Conservation (phyloP, 2,329 filamentous ascomycete species). For the Xylaria sp. region DNA sequence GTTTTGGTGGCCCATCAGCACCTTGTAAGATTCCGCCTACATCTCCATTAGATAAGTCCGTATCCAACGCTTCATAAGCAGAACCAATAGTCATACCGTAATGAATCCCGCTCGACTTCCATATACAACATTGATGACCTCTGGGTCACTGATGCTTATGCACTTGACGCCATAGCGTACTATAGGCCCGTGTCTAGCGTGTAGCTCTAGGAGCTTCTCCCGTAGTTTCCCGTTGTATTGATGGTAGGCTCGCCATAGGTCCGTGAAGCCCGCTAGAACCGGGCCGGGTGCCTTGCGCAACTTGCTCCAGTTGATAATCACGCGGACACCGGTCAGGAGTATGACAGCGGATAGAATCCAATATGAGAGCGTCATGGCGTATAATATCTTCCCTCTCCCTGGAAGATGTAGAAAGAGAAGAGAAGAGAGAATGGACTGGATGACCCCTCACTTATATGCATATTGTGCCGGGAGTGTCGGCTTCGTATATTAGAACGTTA, state of each 20-base stretch:
- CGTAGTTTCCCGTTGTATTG: constrained; percentile 42
- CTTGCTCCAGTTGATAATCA: constrained; percentile 38
- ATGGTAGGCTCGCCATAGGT: constrained; percentile 43
- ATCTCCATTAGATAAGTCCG: neutral
- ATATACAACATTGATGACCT: constrained; percentile 43
- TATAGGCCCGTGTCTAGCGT: constrained; percentile 38
- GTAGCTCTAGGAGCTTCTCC: constrained; percentile 39
- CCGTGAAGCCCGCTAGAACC: constrained; percentile 38
- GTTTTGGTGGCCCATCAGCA: constrained; percentile 39
- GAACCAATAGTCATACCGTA: constrained; percentile 31
- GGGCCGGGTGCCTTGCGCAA: constrained; percentile 43
- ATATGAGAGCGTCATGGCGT: constrained; percentile 31
- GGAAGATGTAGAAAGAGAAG: neutral
- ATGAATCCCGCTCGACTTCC: constrained; percentile 42
- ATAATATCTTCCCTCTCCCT: neutral
- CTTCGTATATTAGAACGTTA: no score
- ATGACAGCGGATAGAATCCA: constrained; percentile 20
- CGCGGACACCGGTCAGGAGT: constrained; percentile 29
- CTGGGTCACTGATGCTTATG: constrained; percentile 44
- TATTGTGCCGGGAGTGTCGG: neutral
- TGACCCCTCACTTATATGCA: constrained; percentile 5
- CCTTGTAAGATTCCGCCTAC: constrained; percentile 43
- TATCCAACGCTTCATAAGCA: neutral
- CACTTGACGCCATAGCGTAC: constrained; percentile 43
- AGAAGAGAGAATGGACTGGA: neutral